A percentile compares a stretch with the other conserved stretches of the same genome.
These are phyloP conservation scores for Saccharum officinarum DNA, from an alignment of 176 grass and related monocot species.

Conservation along the genomic window DNA sequence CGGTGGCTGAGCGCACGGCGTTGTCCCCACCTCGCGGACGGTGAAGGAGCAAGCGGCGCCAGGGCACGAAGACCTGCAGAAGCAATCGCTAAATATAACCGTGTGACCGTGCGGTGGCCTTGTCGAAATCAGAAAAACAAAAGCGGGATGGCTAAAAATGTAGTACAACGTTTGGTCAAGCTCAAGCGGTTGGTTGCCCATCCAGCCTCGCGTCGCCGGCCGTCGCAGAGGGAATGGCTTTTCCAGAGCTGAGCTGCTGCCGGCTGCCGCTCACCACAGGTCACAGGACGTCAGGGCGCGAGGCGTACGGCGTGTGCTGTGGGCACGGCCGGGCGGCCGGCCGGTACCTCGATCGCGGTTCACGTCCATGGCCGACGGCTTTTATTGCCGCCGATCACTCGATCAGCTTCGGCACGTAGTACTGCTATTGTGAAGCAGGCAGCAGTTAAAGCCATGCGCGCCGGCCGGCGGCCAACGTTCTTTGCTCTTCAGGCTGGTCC, in stretches of 20 bases:
- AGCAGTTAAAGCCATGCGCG: neutral
- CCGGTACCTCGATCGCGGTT: too few species aligned
- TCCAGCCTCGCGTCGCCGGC: neutral
- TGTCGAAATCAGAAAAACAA: neutral
- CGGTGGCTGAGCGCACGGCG: neutral
- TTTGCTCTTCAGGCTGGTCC: neutral
- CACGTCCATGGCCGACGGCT: neutral
- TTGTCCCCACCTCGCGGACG: neutral
- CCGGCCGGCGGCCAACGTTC: neutral
- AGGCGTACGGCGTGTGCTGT: neutral
- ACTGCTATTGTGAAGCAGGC: neutral
- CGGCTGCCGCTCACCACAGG: neutral
- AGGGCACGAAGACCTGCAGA: neutral
- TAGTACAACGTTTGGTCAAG: neutral
- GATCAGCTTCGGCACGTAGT: neutral
- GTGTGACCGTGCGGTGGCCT: neutral
- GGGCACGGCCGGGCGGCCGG: neutral
- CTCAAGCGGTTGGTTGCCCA: neutral
- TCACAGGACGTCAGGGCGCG: neutral
- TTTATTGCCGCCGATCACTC: neutral
- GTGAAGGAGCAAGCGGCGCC: neutral
- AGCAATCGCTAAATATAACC: conserved; percentile 11
- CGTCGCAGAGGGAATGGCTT: neutral
- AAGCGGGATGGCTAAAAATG: neutral
- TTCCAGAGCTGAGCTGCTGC: neutral